Evolutionary conservation across 768 basidiomycete genomes (phyloP), one percentile per base, ranked within the genome.

Genomic region (Exsudoporus frostii): DNA sequence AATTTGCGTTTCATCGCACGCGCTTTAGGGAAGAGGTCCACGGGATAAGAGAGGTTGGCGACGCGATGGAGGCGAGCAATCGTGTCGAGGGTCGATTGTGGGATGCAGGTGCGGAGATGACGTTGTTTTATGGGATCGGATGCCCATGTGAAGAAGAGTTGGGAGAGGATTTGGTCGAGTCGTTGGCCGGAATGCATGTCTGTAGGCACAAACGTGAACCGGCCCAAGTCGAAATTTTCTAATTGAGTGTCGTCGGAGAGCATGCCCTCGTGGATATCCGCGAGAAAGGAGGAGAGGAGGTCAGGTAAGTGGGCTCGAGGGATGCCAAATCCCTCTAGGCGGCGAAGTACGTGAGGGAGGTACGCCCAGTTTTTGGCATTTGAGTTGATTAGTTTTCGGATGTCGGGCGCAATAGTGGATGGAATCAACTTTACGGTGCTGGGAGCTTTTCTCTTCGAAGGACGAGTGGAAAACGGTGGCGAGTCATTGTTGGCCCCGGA

Each of bases 1-100:
- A 98, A 75, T 60, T 86, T 90, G 19, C 95, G 80, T 17, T 76
- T 78, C 57, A 85, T 72, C 11, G 68, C 62, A 10, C 96, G 83
- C 0, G 92, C 84, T 9, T 48, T 17, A 0, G 73, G 63, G 60
- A 66, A 84, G 11, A 71, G 64, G 53, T 85, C 83, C 0, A 77
- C 78, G 1, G 80, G 79, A 51, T 72, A 75, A n/a, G 70, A 61
- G 14, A 73, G 60, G 60, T 80, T 73, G 0, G 78, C 74, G 2
- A 75, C 70, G 5, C 61, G 59, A 24, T 73, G 66, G 17, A 77
- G 65, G 3, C 69, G 62, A 22, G 62, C 56, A n/a, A 86, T 76
- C 17, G 55, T 63, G 9, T 68, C 57, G 9, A 82, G 54, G 11
- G 76, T 74, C 13, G 62, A 53, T 22, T 58, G 45, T 7, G 72